Percentiles rank a stretch among this genome's conserved stretches.
Conservation (phyloP, 306 rosid genomes). For the Coriaria nepalensis region DNA sequence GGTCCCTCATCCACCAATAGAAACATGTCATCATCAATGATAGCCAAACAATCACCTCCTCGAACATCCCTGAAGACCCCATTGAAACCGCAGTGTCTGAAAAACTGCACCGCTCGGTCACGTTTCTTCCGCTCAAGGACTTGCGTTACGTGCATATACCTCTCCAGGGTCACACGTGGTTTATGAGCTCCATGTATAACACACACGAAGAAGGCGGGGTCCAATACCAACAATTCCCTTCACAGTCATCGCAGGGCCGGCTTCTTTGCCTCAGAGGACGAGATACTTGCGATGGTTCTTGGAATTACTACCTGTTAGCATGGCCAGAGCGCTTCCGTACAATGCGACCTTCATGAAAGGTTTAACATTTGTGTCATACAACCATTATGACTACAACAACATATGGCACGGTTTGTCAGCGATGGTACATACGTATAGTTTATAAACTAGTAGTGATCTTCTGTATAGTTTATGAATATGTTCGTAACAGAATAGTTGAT, state of each 20-base stretch:
- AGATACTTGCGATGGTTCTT: slow-evolving; percentile 45
- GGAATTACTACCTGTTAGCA: slow-evolving; percentile 52
- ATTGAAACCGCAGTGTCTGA: slow-evolving; percentile 3
- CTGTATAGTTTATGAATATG: too few relatives aligned
- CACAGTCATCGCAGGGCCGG: slow-evolving; percentile 23
- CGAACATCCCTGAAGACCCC: not conserved
- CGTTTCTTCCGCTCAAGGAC: slow-evolving; percentile 60
- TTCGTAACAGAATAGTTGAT: too few relatives aligned
- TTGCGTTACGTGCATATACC: slow-evolving; percentile 28
- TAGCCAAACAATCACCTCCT: not conserved
- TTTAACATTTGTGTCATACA: slow-evolving; percentile 53
- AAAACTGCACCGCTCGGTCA: slow-evolving; percentile 34
- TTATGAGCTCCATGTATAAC: slow-evolving; percentile 64
- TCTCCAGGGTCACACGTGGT: slow-evolving; percentile 55
- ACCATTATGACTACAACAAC: slow-evolving; percentile 46
- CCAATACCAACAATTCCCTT: slow-evolving; percentile 59
- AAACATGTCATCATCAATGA: slow-evolving; percentile 14
- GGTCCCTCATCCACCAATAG: slow-evolving; percentile 18
- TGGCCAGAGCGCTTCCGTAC: slow-evolving; percentile 39
- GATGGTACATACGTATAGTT: not conserved
- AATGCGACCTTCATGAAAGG: slow-evolving; percentile 43
- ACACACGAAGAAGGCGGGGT: slow-evolving; percentile 37
- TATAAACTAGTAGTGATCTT: too few relatives aligned
- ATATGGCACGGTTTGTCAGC: slow-evolving; percentile 58
- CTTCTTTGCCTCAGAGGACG: slow-evolving; percentile 48